Conservation (phyloP, 1,284 basidiomycete species). For the Mycena citricolor region DNA sequence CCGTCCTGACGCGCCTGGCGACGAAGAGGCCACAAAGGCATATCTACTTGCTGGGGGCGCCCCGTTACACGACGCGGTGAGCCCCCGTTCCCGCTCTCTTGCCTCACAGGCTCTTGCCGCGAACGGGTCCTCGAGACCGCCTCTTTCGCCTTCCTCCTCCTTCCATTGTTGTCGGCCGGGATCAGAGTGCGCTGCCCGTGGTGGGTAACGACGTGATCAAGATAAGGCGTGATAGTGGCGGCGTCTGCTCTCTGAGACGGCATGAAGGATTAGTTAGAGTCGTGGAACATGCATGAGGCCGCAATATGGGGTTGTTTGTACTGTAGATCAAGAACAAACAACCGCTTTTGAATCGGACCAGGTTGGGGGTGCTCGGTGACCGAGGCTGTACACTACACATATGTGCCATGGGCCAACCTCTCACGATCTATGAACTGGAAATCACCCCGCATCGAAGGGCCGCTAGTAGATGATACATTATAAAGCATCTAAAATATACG, state of each 20-base stretch:
- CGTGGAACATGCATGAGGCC: conserved; percentile 19
- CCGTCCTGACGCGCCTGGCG: neutral
- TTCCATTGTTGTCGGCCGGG: conserved; percentile 52
- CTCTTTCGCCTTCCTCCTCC: conserved; percentile 49
- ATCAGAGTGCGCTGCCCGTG: conserved; percentile 52
- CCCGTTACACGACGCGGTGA: no score
- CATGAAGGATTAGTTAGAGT: conserved; percentile 28
- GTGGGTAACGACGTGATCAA: conserved; percentile 53
- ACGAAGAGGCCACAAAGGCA: neutral
- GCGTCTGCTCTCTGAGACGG: conserved; percentile 46
- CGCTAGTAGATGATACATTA: neutral
- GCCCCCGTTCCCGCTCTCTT: no score
- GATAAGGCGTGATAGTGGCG: conserved; percentile 55
- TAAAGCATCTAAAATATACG: conserved; percentile 10
- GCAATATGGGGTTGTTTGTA: neutral
- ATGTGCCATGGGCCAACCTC: neutral
- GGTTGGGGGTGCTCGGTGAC: neutral
- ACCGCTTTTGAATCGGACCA: neutral
- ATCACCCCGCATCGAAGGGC: neutral
- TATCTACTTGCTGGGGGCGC: conserved; percentile 11
- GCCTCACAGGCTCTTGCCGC: conserved; percentile 12
- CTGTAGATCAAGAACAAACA: neutral
- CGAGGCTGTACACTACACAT: neutral
- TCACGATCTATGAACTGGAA: conserved; percentile 5
- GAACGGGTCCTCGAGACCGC: conserved; percentile 1